Conservation (phyloP, 2,329 filamentous ascomycete species). For the Verticillium nonalfalfae region DNA sequence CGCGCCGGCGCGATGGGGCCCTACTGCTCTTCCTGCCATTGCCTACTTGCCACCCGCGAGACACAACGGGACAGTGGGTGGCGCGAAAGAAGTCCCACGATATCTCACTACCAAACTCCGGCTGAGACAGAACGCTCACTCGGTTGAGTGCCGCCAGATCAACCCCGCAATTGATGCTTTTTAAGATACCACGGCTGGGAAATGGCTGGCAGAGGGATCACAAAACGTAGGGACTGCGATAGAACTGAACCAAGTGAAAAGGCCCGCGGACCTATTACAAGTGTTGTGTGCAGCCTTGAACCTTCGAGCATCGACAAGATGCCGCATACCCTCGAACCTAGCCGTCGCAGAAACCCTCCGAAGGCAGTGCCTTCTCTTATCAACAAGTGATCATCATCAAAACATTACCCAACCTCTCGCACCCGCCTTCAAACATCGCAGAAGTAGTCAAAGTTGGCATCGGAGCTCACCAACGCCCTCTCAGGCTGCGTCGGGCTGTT, state of each 20-base stretch:
- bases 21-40: background rate
- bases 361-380: background rate
- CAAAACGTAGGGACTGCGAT: background rate
- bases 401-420: background rate
- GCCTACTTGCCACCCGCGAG: background rate
- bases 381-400: background rate
- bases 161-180: background rate
- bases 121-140: background rate
- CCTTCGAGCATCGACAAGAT: no score
- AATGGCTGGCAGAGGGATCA: background rate
- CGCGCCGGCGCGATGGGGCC: background rate
- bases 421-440: slow-evolving; percentile 29
- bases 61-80: background rate
- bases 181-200: background rate
- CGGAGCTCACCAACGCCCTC: slow-evolving; percentile 29
- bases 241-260: no score
- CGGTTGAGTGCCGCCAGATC: background rate
- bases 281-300: no score
- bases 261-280: no score
- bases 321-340: no score
- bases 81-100: background rate
- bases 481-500: slow-evolving; percentile 15
- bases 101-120: background rate
- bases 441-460: slow-evolving; percentile 38
- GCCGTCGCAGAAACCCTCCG: no score